Percentiles rank a stretch among this genome's conserved stretches.
Evolutionary conservation across 2,329 filamentous ascomycete genomes (phyloP).

Genomic region (Davidsoniella neocaledoniae): DNA sequence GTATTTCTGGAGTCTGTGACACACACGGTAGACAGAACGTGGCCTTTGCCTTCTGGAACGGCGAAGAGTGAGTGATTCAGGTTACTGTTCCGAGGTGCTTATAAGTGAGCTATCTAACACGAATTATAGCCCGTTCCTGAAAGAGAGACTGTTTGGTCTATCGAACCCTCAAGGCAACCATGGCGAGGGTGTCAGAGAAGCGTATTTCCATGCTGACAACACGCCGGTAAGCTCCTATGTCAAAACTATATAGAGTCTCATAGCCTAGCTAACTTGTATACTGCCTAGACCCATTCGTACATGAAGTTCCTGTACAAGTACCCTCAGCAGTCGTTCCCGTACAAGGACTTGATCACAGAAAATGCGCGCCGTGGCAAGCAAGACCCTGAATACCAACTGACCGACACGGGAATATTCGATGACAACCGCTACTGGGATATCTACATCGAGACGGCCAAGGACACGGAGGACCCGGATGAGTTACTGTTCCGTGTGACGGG

Average conservation of each 20-base stretch:
- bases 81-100: neutral
- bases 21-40: conserved; percentile 84
- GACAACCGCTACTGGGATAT: conserved; percentile 94
- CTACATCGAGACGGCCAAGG: conserved; percentile 90
- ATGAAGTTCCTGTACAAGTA: conserved; percentile 99
- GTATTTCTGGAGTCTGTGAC: conserved; percentile 85
- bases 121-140: conserved; percentile 61
- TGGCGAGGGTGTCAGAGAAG: conserved; percentile 92
- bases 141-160: conserved; percentile 85
- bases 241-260: neutral
- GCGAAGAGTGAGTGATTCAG: conserved; percentile 54
- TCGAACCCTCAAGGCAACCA: conserved; percentile 96
- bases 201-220: conserved; percentile 92
- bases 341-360: conserved; percentile 70
- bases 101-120: neutral
- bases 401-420: conserved; percentile 76
- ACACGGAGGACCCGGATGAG: conserved; percentile 79
- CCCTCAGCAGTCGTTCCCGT: conserved; percentile 80
- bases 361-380: conserved; percentile 60
- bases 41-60: conserved; percentile 95
- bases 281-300: conserved; percentile 52
- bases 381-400: conserved; percentile 80
- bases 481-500: conserved; percentile 86
- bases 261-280: too few relatives aligned
- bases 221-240: conserved; percentile 37